phyloP scores from a whole-genome alignment of 768 basidiomycete species.

The Galerina sulciceps region DNA sequence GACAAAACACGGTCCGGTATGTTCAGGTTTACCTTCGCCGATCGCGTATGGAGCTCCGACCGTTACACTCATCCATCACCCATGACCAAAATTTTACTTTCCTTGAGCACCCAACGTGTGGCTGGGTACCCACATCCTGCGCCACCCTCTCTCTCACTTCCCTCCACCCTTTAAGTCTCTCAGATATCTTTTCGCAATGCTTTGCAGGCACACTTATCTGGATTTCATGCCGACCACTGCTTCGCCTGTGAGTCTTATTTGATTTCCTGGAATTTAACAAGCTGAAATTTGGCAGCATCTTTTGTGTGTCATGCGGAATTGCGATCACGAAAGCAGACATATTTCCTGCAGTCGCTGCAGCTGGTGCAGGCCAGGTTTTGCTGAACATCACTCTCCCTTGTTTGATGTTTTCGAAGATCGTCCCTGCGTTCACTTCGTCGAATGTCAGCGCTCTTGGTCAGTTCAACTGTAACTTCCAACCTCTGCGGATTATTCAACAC shows the following conservation, averaged over 20 bases:
- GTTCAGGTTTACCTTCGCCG: not conserved
- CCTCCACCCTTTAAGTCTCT: not conserved
- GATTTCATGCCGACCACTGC: constrained; percentile 62
- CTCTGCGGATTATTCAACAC: not conserved
- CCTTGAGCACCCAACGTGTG: not conserved
- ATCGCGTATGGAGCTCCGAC: not conserved
- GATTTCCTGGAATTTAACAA: not conserved
- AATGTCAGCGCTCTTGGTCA: constrained; percentile 61
- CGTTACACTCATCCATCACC: not conserved
- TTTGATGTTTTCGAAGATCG: constrained; percentile 73
- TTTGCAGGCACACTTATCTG: constrained; percentile 55
- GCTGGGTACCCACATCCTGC: constrained; percentile 4
- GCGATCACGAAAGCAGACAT: constrained; percentile 62
- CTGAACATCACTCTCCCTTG: constrained; percentile 68
- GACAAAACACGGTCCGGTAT: not conserved
- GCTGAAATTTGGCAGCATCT: constrained; percentile 39
- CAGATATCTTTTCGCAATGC: constrained; percentile 17
- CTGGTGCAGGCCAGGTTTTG: constrained; percentile 62
- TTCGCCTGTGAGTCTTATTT: constrained; percentile 54
- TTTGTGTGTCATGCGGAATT: constrained; percentile 61
- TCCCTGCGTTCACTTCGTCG: constrained; percentile 63
- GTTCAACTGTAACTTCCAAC: not conserved
- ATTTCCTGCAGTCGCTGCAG: constrained; percentile 60
- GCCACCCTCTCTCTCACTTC: not conserved
- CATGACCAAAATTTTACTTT: constrained; percentile 5